These are phyloP conservation scores for Arthrobotrys conoides DNA, from an alignment of 2,329 filamentous ascomycete genomes.

Conservation along the genomic window DNA sequence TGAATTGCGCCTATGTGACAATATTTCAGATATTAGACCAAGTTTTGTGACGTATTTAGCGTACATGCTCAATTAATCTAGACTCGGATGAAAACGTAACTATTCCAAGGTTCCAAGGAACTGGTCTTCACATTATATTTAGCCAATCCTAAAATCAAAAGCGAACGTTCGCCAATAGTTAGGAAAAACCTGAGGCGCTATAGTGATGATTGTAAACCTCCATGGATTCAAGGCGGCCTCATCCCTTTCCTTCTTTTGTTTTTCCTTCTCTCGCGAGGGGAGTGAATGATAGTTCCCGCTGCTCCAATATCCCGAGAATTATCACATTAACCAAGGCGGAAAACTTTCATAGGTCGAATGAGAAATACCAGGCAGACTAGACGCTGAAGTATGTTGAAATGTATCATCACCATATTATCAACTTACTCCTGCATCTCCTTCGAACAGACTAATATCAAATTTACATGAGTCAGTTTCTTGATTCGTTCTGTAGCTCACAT, in stretches of 20 bases:
- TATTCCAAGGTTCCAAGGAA: background rate
- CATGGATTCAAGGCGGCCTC: too few species aligned
- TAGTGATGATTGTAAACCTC: background rate
- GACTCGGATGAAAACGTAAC: background rate
- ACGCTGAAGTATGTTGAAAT: background rate
- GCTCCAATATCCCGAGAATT: too few species aligned
- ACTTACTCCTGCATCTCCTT: too few species aligned
- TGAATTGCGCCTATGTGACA: background rate
- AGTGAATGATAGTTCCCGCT: too few species aligned
- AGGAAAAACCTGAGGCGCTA: background rate
- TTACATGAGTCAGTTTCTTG: background rate
- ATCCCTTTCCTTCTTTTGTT: too few species aligned
- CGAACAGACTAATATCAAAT: too few species aligned
- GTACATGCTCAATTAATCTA: background rate
- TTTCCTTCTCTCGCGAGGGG: too few species aligned
- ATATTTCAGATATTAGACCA: background rate
- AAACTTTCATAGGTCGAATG: background rate
- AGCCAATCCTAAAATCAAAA: constrained; percentile 6
- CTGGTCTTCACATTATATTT: background rate
- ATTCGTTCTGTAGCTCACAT: background rate
- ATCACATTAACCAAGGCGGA: too few species aligned
- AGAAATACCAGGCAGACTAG: background rate
- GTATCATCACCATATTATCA: background rate
- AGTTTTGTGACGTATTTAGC: background rate
- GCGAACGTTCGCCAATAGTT: background rate